Conservation (phyloP, 768 basidiomycete genomes). For the Gloeostereum incarnatum region DNA sequence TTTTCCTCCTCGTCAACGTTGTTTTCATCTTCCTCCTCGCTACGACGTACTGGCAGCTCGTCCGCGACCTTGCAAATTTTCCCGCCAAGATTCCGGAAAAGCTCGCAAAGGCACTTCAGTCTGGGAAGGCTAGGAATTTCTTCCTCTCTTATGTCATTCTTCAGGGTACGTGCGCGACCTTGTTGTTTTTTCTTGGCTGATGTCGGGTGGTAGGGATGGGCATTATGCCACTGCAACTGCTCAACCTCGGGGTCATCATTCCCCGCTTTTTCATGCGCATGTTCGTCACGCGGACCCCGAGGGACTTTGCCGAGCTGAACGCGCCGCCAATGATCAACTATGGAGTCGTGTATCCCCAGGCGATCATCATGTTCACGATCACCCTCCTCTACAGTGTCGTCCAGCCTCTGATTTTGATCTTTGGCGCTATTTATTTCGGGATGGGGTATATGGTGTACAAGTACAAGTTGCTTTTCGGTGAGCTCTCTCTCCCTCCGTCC, state of each 20-base stretch:
- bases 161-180: conserved; percentile 41
- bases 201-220: conserved; percentile 51
- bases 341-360: conserved; percentile 93
- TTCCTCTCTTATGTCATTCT: conserved; percentile 80
- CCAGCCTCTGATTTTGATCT: conserved; percentile 90
- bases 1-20: conserved; percentile 87
- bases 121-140: conserved; percentile 73
- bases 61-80: conserved; percentile 86
- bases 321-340: conserved; percentile 98
- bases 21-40: conserved; percentile 92
- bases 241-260: conserved; percentile 85
- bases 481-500: conserved; percentile 14
- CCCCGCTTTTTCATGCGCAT: conserved; percentile 67
- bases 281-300: conserved; percentile 81
- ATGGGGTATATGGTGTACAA: conserved; percentile 95
- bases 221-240: conserved; percentile 91
- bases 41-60: conserved; percentile 85
- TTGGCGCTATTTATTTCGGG: conserved; percentile 96
- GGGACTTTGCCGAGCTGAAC: conserved; percentile 95
- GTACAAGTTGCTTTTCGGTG: conserved; percentile 93
- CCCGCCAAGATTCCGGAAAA: conserved; percentile 94
- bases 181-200: neutral
- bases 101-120: conserved; percentile 74
- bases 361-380: conserved; percentile 92
- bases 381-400: conserved; percentile 93